A percentile compares a stretch with the other conserved stretches of the same genome.
phyloP scores from a whole-genome alignment of 441 rosid species.

The Populus tomentosa region DNA sequence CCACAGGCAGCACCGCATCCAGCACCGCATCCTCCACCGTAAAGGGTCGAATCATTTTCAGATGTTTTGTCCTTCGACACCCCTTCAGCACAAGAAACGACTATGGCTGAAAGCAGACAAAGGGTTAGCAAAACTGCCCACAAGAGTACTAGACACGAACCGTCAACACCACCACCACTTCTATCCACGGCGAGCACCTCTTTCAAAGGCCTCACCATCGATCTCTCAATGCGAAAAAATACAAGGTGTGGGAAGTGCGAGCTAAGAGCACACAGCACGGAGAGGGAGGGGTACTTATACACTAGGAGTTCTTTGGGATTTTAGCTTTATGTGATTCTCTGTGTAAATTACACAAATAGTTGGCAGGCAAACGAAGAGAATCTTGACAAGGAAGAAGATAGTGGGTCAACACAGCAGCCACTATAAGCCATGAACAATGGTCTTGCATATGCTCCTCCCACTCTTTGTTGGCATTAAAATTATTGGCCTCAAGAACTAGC shows the following conservation, averaged over 20 bases:
- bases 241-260: neutral
- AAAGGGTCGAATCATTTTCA: constrained; percentile 18
- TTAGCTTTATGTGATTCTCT: too few relatives aligned
- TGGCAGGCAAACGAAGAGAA: neutral
- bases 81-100: constrained; percentile 53
- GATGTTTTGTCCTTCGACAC: constrained; percentile 31
- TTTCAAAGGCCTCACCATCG: constrained; percentile 37
- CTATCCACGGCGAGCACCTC: constrained; percentile 17
- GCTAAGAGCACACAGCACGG: neutral
- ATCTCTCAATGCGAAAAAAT: neutral
- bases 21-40: constrained; percentile 45
- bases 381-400: neutral
- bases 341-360: neutral
- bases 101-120: constrained; percentile 34
- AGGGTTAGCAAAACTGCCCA: constrained; percentile 41
- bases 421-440: neutral
- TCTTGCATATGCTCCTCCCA: neutral
- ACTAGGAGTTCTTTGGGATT: too few relatives aligned
- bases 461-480: constrained; percentile 2
- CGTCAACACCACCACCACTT: constrained; percentile 7
- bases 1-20: constrained; percentile 63
- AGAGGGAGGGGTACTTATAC: neutral
- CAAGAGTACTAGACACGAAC: constrained; percentile 18
- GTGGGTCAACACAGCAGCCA: neutral
- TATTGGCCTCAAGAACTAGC: constrained; percentile 17